phyloP scores from a whole-genome alignment of 2,329 filamentous ascomycete species.

The Lachnellula cervina region DNA sequence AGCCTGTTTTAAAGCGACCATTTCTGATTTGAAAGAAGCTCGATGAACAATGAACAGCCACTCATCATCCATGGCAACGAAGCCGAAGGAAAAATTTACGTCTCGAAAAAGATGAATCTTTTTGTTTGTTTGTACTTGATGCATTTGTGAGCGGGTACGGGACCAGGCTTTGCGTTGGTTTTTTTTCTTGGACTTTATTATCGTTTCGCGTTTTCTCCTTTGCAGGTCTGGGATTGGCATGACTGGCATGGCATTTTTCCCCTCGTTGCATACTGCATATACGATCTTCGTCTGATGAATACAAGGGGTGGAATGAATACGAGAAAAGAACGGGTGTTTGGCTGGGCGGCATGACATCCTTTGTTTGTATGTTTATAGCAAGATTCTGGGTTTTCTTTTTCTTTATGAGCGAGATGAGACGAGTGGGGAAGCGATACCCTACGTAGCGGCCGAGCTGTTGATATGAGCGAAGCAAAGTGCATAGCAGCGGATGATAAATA shows the following conservation, averaged over 20 bases:
- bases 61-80: conserved; percentile 4
- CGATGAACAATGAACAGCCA: conserved; percentile 5
- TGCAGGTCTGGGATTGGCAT: conserved; percentile 15
- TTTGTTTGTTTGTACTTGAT: conserved; percentile 24
- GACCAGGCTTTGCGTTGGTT: conserved; percentile 5
- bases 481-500: background rate
- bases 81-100: conserved; percentile 4
- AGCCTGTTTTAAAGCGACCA: background rate
- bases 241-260: conserved; percentile 11
- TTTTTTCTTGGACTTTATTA: conserved; percentile 8
- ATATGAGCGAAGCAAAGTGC: background rate
- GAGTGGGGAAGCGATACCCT: background rate
- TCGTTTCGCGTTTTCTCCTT: conserved; percentile 9
- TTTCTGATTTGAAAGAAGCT: background rate
- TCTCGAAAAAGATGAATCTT: conserved; percentile 14
- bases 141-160: conserved; percentile 27
- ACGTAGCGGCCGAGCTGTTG: background rate
- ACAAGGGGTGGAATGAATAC: background rate
- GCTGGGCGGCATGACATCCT: background rate
- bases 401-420: background rate
- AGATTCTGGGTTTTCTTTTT: background rate
- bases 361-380: conserved; percentile 1
- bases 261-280: conserved; percentile 8
- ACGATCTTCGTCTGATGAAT: conserved; percentile 1
- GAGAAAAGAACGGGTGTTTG: background rate